These are phyloP conservation scores for Apiospora phragmitis DNA, from an alignment of 2,329 filamentous ascomycete species.

Conservation along the genomic window DNA sequence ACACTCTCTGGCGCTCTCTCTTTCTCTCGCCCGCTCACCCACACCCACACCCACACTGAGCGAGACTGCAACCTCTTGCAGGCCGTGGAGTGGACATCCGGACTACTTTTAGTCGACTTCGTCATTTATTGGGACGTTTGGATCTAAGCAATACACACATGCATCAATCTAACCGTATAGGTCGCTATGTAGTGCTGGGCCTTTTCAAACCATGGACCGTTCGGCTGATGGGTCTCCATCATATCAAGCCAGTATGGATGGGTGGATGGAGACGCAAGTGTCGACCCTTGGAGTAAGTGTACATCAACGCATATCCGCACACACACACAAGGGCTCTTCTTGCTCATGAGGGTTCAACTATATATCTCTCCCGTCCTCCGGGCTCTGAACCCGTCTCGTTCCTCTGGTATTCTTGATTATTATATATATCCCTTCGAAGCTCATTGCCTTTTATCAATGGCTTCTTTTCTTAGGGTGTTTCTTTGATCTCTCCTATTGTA, in stretches of 20 bases:
- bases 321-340: slow-evolving; percentile 12
- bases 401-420: neutral
- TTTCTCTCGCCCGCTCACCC: neutral
- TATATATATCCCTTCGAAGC: slow-evolving; percentile 25
- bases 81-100: slow-evolving; percentile 15
- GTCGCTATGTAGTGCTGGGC: neutral
- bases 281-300: slow-evolving; percentile 16
- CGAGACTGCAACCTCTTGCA: slow-evolving; percentile 9
- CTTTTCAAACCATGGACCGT: slow-evolving; percentile 1
- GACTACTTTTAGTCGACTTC: slow-evolving; percentile 16
- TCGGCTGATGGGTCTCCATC: slow-evolving; percentile 7
- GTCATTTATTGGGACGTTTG: slow-evolving; percentile 24
- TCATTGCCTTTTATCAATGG: slow-evolving; percentile 39
- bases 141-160: slow-evolving; percentile 26
- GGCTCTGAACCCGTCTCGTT: slow-evolving; percentile 8
- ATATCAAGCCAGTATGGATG: neutral
- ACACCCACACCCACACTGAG: neutral
- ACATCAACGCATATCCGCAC: slow-evolving; percentile 5
- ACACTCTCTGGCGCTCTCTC: neutral
- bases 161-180: slow-evolving; percentile 12
- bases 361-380: slow-evolving; percentile 10
- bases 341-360: slow-evolving; percentile 20
- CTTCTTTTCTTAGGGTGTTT: slow-evolving; percentile 36
- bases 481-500: slow-evolving; percentile 27
- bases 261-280: slow-evolving; percentile 5